Conservation (phyloP, 768 basidiomycete genomes). For the Lactifluus echinatus region DNA sequence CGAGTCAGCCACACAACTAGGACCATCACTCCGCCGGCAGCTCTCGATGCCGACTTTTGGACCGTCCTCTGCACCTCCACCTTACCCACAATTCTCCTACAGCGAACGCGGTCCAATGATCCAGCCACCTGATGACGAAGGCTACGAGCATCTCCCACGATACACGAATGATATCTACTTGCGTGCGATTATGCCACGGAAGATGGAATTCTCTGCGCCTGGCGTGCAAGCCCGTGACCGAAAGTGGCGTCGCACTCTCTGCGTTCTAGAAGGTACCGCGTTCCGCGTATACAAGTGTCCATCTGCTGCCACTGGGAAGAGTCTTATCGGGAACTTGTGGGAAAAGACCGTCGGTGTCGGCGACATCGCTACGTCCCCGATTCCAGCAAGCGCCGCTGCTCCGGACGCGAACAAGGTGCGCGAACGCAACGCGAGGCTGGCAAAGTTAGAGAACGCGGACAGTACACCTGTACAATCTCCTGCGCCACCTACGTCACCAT, state of each 20-base stretch:
- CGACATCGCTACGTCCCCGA: slow-evolving; percentile 33
- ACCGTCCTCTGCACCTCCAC: slow-evolving; percentile 51
- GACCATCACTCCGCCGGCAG: slow-evolving; percentile 44
- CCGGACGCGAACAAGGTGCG: slow-evolving; percentile 27
- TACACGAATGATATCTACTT: slow-evolving; percentile 83
- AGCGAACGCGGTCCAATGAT: slow-evolving; percentile 25
- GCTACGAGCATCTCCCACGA: slow-evolving; percentile 63
- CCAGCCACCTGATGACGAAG: slow-evolving; percentile 70
- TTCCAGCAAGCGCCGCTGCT: slow-evolving; percentile 22
- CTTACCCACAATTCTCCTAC: slow-evolving; percentile 47
- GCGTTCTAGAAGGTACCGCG: slow-evolving; percentile 88
- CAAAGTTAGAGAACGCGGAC: slow-evolving; percentile 2
- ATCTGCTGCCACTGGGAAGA: slow-evolving; percentile 38
- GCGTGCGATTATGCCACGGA: slow-evolving; percentile 73
- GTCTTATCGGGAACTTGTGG: slow-evolving; percentile 62
- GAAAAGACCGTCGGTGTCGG: slow-evolving; percentile 69
- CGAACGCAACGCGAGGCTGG: slow-evolving; percentile 20
- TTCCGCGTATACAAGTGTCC: slow-evolving; percentile 66
- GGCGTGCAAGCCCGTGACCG: slow-evolving; percentile 85
- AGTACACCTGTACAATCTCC: neutral
- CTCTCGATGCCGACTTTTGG: slow-evolving; percentile 66
- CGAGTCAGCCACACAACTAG: slow-evolving; percentile 9
- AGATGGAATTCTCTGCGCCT: slow-evolving; percentile 85
- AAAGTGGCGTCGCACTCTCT: slow-evolving; percentile 83
- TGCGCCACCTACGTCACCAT: neutral